Evolutionary conservation across 306 rosid genomes (phyloP).

Genomic region (Castanospermum australe): DNA sequence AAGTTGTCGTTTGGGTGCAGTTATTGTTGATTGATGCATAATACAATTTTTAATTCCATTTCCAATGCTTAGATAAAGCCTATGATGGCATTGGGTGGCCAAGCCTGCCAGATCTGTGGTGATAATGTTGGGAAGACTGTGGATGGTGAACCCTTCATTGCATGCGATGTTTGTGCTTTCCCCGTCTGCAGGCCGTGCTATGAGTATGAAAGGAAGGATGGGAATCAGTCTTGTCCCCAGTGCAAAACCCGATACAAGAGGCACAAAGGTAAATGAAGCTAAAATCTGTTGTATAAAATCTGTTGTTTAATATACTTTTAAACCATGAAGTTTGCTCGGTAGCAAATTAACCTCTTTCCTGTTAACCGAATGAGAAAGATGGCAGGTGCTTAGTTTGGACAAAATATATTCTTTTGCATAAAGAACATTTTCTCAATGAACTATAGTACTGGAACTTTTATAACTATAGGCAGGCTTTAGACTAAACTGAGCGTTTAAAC

Average conservation of each 20-base stretch:
- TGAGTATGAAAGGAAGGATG: slow-evolving; percentile 97
- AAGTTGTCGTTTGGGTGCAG: background rate
- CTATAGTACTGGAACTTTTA: background rate
- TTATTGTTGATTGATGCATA: background rate
- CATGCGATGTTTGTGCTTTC: slow-evolving; percentile 80
- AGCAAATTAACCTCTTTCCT: background rate
- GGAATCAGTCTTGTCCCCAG: slow-evolving; percentile 94
- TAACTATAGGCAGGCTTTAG: background rate
- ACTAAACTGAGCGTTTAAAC: background rate
- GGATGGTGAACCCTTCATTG: slow-evolving; percentile 67
- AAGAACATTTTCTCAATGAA: background rate
- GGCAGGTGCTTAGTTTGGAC: slow-evolving; percentile 9
- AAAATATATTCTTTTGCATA: background rate
- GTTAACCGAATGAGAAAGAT: background rate
- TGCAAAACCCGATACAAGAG: slow-evolving; percentile 89
- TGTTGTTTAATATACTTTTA: background rate
- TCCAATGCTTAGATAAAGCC: slow-evolving; percentile 53
- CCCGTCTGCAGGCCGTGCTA: slow-evolving; percentile 97
- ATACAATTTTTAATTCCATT: slow-evolving; percentile 4
- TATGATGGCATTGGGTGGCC: slow-evolving; percentile 50
- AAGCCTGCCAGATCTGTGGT: slow-evolving; percentile 93
- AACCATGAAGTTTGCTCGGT: background rate
- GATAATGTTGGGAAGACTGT: slow-evolving; percentile 74
- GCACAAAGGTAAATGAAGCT: slow-evolving; percentile 61
- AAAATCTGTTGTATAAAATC: background rate